Base-by-base conservation (phyloP, 2,329 filamentous ascomycete species). In the Cyphellophora europaea region DNA sequence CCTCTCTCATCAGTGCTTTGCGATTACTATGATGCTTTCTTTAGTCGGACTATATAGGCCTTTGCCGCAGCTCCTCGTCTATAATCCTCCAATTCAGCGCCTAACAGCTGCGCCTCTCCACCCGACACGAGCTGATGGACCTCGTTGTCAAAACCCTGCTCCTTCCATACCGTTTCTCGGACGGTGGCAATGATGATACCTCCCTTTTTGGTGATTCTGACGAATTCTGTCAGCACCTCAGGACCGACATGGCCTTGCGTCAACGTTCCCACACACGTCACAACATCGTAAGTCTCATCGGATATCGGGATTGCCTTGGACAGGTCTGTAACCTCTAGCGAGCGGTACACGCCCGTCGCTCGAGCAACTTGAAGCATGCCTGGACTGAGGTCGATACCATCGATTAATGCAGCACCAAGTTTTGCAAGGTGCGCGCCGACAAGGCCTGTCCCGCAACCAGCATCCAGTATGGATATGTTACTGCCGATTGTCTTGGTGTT, bases 201-300 rank as follows among this genome's bases (percentile, higher is more conserved):
- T 4, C 56, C 58, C 8, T 45, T 11, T 23, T 36, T 55, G 18
- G 63, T 54, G 3, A 74, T 49, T 8, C 71, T 55, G 15, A 69
- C 55, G 32, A 75, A 64, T 47, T 75, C 71, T 14, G 56, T 49
- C 27, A 75, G 45, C 3, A 65, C 66, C 27, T 54, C 51, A 0
- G 71, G 69, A 1, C 70, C 71, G 21, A 75, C 64, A 42, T 75
- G 71, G 10, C 67, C 69, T 35, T 65, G 60, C 0, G 71, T 75
- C 41, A 75, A 63, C 3, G 69, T 74, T 15, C 71, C 71, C 16
- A 67, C 62, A 53, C 71, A 75, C 1, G 63, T 61, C 12, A 74
- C 58, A 4, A 65, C 61, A 33, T 72, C 69, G 43, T 72, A 74
- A 3, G 53, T 53, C 6, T 55, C 55, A 40, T 65, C 58, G 3